phyloP scores from a whole-genome alignment of 768 basidiomycete species.

The Macrolepiota dolichaula region DNA sequence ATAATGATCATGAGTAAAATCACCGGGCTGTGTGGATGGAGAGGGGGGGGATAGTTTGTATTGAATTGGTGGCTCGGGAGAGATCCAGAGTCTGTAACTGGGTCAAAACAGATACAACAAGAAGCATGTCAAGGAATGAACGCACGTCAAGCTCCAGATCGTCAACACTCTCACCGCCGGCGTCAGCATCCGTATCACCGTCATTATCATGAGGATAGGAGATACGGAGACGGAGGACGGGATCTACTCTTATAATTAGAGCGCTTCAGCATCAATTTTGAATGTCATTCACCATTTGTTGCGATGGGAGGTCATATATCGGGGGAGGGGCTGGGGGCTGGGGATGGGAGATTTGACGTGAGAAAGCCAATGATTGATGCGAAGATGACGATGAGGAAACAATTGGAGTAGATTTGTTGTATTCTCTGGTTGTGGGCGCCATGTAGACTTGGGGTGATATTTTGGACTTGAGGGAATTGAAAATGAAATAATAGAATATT shows the following conservation, averaged over 20 bases:
- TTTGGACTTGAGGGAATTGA: not conserved
- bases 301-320: not conserved
- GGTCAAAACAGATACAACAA: not conserved
- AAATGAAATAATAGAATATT: not conserved
- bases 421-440: not conserved
- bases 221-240: not conserved
- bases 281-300: not conserved
- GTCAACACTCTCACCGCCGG: constrained; percentile 1
- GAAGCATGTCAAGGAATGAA: not conserved
- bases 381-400: not conserved
- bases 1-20: not conserved
- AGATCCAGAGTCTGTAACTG: not conserved
- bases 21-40: not conserved
- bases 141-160: not conserved
- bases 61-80: not conserved
- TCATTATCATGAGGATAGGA: not conserved
- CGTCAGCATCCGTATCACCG: constrained; percentile 4
- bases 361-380: not conserved
- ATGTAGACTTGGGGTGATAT: not conserved
- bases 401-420: not conserved
- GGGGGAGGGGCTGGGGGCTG: not conserved
- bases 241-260: not conserved
- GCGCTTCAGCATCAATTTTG: not conserved
- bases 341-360: not conserved
- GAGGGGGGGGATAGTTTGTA: not conserved